These are phyloP conservation scores for Xylariaceae sp. DNA, from an alignment of 2,329 filamentous ascomycete genomes.

Conservation along the genomic window DNA sequence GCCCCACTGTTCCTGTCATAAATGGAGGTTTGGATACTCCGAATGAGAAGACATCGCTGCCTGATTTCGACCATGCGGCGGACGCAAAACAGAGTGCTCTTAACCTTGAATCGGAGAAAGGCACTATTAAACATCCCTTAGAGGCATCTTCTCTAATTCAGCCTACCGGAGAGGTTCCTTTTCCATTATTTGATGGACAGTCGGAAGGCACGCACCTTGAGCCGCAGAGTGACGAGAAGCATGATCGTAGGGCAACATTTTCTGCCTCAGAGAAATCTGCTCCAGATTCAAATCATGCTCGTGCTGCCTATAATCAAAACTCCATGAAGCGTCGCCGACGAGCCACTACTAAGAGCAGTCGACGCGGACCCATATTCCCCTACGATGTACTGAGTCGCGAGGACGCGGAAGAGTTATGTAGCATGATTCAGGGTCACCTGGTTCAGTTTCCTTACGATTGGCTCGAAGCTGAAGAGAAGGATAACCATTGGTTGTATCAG, in stretches of 20 bases:
- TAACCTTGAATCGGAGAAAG: constrained; percentile 31
- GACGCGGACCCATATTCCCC: constrained; percentile 64
- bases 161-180: constrained; percentile 50
- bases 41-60: constrained; percentile 32
- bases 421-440: constrained; percentile 83
- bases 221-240: constrained; percentile 45
- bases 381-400: constrained; percentile 78
- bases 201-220: constrained; percentile 33
- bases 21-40: constrained; percentile 21
- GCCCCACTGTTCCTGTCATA: constrained; percentile 26
- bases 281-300: constrained; percentile 40
- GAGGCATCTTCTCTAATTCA: constrained; percentile 52
- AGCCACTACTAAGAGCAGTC: constrained; percentile 72
- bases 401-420: constrained; percentile 82
- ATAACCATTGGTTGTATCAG: constrained; percentile 95
- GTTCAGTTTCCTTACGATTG: constrained; percentile 97
- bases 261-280: constrained; percentile 58
- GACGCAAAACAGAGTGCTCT: constrained; percentile 28
- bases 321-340: constrained; percentile 65
- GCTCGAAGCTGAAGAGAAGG: constrained; percentile 87
- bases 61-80: constrained; percentile 23
- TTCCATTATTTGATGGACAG: constrained; percentile 54
- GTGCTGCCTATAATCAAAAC: constrained; percentile 41
- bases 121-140: constrained; percentile 25
- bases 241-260: constrained; percentile 62